Conservation (phyloP, 129 eudicot species). For the Lactuca saligna region DNA sequence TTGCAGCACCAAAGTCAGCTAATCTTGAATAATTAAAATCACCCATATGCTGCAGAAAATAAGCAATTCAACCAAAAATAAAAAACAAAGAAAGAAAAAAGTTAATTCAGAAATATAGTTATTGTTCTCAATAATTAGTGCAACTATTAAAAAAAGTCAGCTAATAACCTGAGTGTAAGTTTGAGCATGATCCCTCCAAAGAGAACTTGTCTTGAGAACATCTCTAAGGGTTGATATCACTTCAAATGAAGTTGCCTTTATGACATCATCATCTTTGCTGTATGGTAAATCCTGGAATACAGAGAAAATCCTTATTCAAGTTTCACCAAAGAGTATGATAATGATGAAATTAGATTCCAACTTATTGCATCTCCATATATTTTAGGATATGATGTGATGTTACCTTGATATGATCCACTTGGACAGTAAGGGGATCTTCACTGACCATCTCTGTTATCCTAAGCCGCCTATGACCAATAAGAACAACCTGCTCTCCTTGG, state of each 20-base stretch:
- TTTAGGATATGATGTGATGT: conserved; percentile 10
- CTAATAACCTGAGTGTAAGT: conserved; percentile 78
- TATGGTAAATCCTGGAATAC: conserved; percentile 68
- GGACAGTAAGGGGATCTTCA: conserved; percentile 89
- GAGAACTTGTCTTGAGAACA: conserved; percentile 87
- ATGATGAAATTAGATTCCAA: conserved; percentile 10
- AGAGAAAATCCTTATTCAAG: not conserved
- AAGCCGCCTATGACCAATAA: conserved; percentile 93
- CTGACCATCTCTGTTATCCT: conserved; percentile 94
- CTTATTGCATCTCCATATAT: conserved; percentile 8
- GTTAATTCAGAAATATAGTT: conserved; percentile 6
- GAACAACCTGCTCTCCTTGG: conserved; percentile 86
- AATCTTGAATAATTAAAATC: conserved; percentile 90
- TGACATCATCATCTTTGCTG: conserved; percentile 83
- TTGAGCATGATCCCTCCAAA: conserved; percentile 98
- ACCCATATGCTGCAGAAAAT: conserved; percentile 79
- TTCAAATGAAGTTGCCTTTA: conserved; percentile 94
- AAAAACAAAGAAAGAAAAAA: not conserved
- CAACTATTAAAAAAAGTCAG: not conserved
- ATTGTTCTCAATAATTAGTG: not conserved
- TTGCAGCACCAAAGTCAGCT: conserved; percentile 98
- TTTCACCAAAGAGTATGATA: conserved; percentile 17
- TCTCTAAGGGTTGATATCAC: conserved; percentile 88
- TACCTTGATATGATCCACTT: conserved; percentile 93
- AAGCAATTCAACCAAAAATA: conserved; percentile 21